Evolutionary conservation across 2,329 filamentous ascomycete species (phyloP), one percentile per base, ranked within the genome.

Genomic region (Septoria linicola): DNA sequence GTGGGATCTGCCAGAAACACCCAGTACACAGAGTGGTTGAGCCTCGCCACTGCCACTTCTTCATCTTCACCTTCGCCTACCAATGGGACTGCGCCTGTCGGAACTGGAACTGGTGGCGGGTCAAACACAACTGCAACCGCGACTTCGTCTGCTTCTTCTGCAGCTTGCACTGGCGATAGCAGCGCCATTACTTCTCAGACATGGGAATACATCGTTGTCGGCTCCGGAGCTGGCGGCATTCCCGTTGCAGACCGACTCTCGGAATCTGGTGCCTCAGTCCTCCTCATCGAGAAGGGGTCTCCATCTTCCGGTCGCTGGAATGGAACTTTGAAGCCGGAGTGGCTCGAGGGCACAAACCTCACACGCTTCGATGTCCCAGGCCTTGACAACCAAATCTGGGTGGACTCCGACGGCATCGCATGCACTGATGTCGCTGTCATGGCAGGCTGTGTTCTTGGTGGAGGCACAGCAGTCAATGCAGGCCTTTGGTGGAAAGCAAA

Each of bases 311-410:
- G 78, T n/a, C 75, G 80, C 55, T 87, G 83, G 72, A 79, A 81
- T 23, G 83, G 84, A 41, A 79, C 71, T 27, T 75, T 84, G 70
- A 78, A 76, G 51, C 80, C 83, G 0, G 67, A 70, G 1, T 89
- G 85, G 85, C 75, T 82, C 13, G 69, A 77, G 30, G 79, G 77
- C 30, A 81, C 79, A 14, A 80, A 81, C 42, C 69, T 87, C 27
- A 87, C 84, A 5, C 82, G 84, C 41, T 87, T 88, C 60, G 85
- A 88, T 62, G 80, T 88, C 4, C 85, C 85, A 0, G 83, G 84
- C 48, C 78, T 88, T 53, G 86, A 82, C 67, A 88, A 87, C 66
- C 75, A 87, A 68, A 85, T 88, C 59, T 86, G 82, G 79, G 70
- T 74, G 3, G 77, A 85, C 62, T 82, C 80, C 8, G 73, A 74